Base-by-base conservation (phyloP, 306 rosid genomes). In the Pachyrhizus erosus region DNA sequence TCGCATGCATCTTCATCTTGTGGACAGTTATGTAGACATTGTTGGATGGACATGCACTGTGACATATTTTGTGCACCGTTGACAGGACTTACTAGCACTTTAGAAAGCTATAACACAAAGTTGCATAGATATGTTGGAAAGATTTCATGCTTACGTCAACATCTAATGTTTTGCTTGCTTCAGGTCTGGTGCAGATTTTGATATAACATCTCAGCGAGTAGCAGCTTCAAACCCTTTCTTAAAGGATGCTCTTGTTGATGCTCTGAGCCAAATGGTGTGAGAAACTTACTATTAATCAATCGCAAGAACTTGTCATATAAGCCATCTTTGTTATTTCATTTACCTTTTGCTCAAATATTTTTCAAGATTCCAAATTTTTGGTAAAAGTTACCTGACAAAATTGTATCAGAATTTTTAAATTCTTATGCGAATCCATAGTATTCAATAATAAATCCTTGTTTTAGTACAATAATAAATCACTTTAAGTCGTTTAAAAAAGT, bases 151-250 rank as follows among this genome's bases (percentile, higher is more conserved):
- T 60, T 43, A 27, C 5, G 24, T 40, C 37, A 37, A 52, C 70
- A 73, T 78, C 79, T 80, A 54, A 58, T 87, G 89, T 75, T 77
- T 57, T 55, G 45, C 76, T 84, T 83, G 85, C 75, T 61, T 87
- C 93, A 96, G 99, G 83, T 92, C 96, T 68, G 99, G 99, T 66
- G 86, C 88, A 78, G 97, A 89, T n/a, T 91, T 96, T 87, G 94
- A 90, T 88, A 82, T 96, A 79, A 89, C 97, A 81, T 55, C 97
- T 67, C 97, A 78, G 84, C 89, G 97, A 77, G 93, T 92, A 20
- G 98, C 97, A 67, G 97, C 99, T 80, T 96, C 99, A 48, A 96
- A 93, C 84, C 92, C 93, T 80, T 85, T 46, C 73, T 83, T 96
- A 37, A 96, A 90, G 91, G 90, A 90, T 84, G 93, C 90, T 70